Base-by-base conservation (phyloP, 495 filamentous ascomycete species). In the Penicillium crystallinum region DNA sequence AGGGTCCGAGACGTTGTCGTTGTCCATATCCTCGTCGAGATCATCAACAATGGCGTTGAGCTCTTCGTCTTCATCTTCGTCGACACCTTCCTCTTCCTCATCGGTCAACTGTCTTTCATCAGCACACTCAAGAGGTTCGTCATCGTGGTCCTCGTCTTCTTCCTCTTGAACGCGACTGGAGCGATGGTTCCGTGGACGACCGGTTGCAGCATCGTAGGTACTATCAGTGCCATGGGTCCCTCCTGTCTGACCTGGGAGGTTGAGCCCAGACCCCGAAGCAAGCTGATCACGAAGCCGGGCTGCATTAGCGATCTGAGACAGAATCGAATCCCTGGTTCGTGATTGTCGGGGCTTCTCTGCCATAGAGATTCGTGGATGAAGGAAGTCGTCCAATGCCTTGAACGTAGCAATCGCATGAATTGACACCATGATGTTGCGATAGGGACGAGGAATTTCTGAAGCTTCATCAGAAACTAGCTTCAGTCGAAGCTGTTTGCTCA, bases 401-500 rank as follows among this genome's bases (percentile, higher is more conserved):
- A 99, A 97, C 0, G 91, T 96, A 8, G 95, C 92, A 65, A 99
- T 97, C 25, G 95, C 95, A 69, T 99, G 95, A 54, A 99, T 97
- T 5, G 90, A 92, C 14, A 99, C 92, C 86, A 95, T 96, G 55
- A 97, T 90, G 53, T 91, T 96, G 29, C 87, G 82, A 59, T 92
- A 97, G 12, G 83, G 73, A 19, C 81, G 77, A 21, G 91, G 92
- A 43, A 97, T 90, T 23, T 95, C 87, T 0, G 89, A 89, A 33
- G 89, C 87, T 1, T 97, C 93, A 51, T 96, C 91, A 1, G 93
- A 91, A 19, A 91, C 81, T 9, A 99, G 75, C 62, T 89, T 91
- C 14, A 99, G 80, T 22, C 91, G 84, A 22, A 99, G 81, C 61
- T 99, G 95, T 65, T 97, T 99, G 7, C 90, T 90, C 12, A 99